These are phyloP conservation scores for Cladosporium halotolerans DNA, from an alignment of 2,329 filamentous ascomycete genomes.

Conservation along the genomic window DNA sequence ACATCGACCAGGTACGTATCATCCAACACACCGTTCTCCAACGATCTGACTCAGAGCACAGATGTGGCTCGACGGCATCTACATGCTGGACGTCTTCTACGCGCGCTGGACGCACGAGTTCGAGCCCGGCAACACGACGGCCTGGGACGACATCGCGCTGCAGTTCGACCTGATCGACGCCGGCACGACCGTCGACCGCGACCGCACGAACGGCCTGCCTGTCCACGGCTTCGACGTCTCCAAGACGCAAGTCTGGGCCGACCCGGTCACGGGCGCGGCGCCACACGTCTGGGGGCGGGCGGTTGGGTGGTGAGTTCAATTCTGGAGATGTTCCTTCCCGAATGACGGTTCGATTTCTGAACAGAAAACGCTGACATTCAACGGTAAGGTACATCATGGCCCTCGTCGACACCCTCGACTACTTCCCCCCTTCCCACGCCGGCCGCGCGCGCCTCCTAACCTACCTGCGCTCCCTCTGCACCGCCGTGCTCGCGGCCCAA, in stretches of 20 bases:
- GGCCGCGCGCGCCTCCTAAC: constrained; percentile 27
- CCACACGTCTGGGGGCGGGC: constrained; percentile 48
- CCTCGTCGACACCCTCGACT: constrained; percentile 43
- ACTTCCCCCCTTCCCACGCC: constrained; percentile 34
- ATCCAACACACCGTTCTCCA: neutral
- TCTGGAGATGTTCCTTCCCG: neutral
- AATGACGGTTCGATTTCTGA: too few species aligned
- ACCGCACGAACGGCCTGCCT: constrained; percentile 37
- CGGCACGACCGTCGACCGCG: constrained; percentile 36
- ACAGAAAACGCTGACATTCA: too few species aligned
- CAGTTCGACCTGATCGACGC: constrained; percentile 43
- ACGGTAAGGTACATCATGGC: constrained; percentile 38
- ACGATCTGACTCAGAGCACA: constrained; percentile 23
- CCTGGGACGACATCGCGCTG: constrained; percentile 30
- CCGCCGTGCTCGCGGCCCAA: constrained; percentile 34
- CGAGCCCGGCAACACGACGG: constrained; percentile 15
- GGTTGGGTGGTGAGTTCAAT: constrained; percentile 40
- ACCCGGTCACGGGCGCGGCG: constrained; percentile 43
- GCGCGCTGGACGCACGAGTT: constrained; percentile 23
- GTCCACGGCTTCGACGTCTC: constrained; percentile 49
- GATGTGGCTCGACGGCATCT: constrained; percentile 50
- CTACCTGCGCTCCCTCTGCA: constrained; percentile 33
- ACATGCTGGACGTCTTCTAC: constrained; percentile 42
- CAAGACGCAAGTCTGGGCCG: constrained; percentile 45
- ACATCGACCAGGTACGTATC: constrained; percentile 42